phyloP scores from a whole-genome alignment of 148 eudicot genomes.

The Fagopyrum esculentum region DNA sequence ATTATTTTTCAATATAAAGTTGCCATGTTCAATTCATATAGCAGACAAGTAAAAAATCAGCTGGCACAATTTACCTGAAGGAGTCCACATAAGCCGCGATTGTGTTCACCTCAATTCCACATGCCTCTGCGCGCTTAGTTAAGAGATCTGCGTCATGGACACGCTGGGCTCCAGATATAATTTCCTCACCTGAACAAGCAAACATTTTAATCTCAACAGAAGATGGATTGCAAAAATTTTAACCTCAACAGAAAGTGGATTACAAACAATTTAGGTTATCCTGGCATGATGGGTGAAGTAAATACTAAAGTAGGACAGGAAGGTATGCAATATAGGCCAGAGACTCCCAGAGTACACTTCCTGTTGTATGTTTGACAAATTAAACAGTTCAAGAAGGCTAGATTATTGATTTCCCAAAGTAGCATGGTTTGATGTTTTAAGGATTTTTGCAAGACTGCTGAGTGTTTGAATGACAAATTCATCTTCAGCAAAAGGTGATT shows the following conservation, averaged over 20 bases:
- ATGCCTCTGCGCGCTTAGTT: conserved; percentile 50
- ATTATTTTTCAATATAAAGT: no score
- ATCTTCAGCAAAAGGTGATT: neutral
- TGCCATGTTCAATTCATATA: neutral
- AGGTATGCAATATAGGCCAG: neutral
- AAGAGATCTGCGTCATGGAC: conserved; percentile 64
- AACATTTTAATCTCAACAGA: neutral
- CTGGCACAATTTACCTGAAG: conserved; percentile 42
- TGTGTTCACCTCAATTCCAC: conserved; percentile 62
- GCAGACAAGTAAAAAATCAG: neutral
- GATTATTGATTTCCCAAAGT: neutral
- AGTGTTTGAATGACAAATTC: neutral
- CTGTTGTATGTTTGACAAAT: neutral
- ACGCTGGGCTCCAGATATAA: conserved; percentile 99
- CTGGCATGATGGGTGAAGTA: neutral
- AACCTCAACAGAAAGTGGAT: neutral
- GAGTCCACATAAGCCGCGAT: conserved; percentile 72
- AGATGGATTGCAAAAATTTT: neutral
- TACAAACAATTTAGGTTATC: conserved; percentile 4
- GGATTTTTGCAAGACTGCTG: neutral
- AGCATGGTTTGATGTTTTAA: neutral
- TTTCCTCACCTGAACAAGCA: conserved; percentile 69
- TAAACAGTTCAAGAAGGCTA: neutral
- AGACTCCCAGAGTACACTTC: neutral
- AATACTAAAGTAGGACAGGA: neutral